Conservation (phyloP, 192 early-diverging fungal species). For the Funneliformis geosporum region DNA sequence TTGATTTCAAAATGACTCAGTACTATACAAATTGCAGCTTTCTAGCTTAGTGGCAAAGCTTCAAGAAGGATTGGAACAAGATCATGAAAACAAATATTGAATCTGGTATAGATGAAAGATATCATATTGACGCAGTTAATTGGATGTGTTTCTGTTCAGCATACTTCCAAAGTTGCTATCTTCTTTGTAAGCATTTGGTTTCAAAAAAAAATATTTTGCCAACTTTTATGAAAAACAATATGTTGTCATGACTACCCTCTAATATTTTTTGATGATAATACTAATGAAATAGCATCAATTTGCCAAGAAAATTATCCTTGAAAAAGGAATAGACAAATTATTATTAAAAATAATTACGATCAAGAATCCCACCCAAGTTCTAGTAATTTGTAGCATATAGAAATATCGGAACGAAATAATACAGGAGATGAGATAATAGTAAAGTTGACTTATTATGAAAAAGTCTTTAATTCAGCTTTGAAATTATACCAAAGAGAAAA, state of each 20-base stretch:
- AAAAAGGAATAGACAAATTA: background rate
- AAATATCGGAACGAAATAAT: conserved; percentile 1
- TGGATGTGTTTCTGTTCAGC: background rate
- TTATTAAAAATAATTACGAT: background rate
- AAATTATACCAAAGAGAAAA: background rate
- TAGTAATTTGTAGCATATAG: background rate
- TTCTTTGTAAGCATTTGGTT: background rate
- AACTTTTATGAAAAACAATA: background rate
- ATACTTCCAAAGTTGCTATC: no score
- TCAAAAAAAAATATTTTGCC: background rate
- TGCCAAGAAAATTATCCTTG: conserved; percentile 8
- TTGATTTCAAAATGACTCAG: background rate
- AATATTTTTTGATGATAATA: background rate
- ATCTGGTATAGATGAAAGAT: background rate
- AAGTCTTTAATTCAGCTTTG: background rate
- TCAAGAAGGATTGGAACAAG: background rate
- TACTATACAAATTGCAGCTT: background rate
- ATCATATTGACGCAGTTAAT: background rate
- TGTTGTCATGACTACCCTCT: background rate
- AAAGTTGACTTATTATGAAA: conserved; percentile 15
- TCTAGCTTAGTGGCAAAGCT: background rate
- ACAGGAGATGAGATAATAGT: background rate
- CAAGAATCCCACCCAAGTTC: background rate
- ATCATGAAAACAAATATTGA: background rate
- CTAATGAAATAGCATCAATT: background rate